Percentiles rank a stretch among this genome's conserved stretches.
Evolutionary conservation across 1,284 basidiomycete species (phyloP).

Genomic region (Ustilago trichophora): DNA sequence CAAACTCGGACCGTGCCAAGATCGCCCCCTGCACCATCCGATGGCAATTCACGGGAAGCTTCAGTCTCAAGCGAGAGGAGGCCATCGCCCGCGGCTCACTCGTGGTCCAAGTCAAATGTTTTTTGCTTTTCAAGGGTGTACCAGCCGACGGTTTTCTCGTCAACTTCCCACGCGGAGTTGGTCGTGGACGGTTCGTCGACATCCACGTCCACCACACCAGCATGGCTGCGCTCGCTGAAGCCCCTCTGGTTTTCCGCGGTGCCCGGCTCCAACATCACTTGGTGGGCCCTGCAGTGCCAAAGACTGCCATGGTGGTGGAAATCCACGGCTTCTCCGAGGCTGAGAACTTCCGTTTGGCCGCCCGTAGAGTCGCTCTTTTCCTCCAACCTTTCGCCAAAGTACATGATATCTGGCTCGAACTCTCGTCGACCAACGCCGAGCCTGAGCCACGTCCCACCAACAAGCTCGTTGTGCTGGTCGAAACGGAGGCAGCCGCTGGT

Average conservation of each 20-base stretch:
- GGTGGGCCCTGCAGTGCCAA: not conserved
- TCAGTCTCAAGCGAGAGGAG: not conserved
- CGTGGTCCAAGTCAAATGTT: not conserved
- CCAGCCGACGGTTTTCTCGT: not conserved
- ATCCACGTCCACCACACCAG: not conserved
- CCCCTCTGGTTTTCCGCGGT: not conserved
- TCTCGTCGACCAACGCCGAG: not conserved
- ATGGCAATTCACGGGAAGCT: not conserved
- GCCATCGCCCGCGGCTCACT: not conserved
- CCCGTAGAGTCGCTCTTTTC: not conserved
- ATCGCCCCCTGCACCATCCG: conserved; percentile 1
- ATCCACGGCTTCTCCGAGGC: not conserved
- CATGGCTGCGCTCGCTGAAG: not conserved
- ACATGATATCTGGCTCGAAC: not conserved
- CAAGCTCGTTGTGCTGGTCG: not conserved
- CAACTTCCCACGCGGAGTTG: not conserved
- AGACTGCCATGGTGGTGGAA: not conserved
- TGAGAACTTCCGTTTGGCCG: not conserved
- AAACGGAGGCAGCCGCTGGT: not conserved
- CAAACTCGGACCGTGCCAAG: not conserved
- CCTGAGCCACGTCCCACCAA: not conserved
- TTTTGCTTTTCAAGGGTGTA: not conserved
- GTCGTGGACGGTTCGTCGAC: not conserved
- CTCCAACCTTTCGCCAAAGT: not conserved
- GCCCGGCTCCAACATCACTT: not conserved